phyloP scores from a whole-genome alignment of 371 early-diverging fungal species.

The Lichtheimia hyalospora region DNA sequence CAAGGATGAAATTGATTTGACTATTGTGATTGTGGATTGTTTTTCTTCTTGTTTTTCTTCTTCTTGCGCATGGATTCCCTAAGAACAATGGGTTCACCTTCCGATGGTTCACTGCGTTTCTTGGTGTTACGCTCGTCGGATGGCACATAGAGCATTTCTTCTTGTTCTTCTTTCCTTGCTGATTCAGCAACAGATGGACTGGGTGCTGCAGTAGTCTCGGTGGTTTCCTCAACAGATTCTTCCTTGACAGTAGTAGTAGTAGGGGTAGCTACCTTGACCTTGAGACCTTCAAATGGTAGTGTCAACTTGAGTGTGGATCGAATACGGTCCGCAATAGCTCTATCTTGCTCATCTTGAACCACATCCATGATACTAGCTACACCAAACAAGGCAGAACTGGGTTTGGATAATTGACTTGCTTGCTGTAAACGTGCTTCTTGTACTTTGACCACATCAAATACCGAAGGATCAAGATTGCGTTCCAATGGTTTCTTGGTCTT shows the following conservation, averaged over 20 bases:
- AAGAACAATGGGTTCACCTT: constrained; percentile 5
- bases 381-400: constrained; percentile 52
- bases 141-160: constrained; percentile 35
- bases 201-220: background rate
- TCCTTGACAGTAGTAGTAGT: background rate
- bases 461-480: constrained; percentile 19
- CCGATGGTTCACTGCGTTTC: constrained; percentile 4
- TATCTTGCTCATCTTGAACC: constrained; percentile 18
- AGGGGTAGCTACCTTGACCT: constrained; percentile 11
- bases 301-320: constrained; percentile 25
- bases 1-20: no score
- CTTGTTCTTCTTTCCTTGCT: constrained; percentile 1
- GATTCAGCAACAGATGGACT: constrained; percentile 25
- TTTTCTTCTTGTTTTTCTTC: constrained; percentile 10
- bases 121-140: constrained; percentile 31
- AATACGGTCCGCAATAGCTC: constrained; percentile 31
- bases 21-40: no score
- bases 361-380: background rate
- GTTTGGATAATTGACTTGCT: constrained; percentile 28
- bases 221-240: background rate
- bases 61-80: constrained; percentile 8
- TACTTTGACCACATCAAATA: constrained; percentile 36
- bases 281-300: constrained; percentile 25
- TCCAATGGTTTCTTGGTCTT: constrained; percentile 15
- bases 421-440: constrained; percentile 23